Conservation (phyloP, 805 yeast species). For the Ogataea glucozyma region DNA sequence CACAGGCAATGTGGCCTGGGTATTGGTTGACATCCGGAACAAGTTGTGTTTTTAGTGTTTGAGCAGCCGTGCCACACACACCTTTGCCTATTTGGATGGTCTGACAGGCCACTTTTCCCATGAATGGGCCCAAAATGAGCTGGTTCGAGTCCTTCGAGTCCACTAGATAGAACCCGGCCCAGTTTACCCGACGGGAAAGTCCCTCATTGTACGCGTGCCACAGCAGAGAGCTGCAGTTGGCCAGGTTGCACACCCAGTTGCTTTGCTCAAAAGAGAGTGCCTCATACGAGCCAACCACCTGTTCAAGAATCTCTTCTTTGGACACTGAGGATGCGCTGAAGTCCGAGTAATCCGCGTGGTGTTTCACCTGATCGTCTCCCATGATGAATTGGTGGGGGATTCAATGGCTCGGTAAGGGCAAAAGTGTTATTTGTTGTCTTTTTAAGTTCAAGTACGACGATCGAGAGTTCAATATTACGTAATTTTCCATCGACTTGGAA, state of each 20-base stretch:
- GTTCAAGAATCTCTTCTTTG: slow-evolving; percentile 58
- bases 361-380: slow-evolving; percentile 23
- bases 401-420: no score
- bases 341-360: slow-evolving; percentile 76
- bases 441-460: not conserved
- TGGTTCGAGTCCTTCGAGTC: slow-evolving; percentile 41
- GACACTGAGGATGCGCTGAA: slow-evolving; percentile 38
- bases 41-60: slow-evolving; percentile 57
- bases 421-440: no score
- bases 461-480: slow-evolving; percentile 1
- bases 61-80: slow-evolving; percentile 89
- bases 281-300: slow-evolving; percentile 58
- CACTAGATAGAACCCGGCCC: slow-evolving; percentile 89
- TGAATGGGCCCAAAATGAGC: slow-evolving; percentile 86
- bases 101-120: slow-evolving; percentile 97
- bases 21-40: slow-evolving; percentile 75
- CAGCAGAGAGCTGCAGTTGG: slow-evolving; percentile 81
- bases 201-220: slow-evolving; percentile 82
- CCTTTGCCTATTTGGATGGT: slow-evolving; percentile 75
- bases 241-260: slow-evolving; percentile 87
- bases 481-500: no score
- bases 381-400: not conserved
- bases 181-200: slow-evolving; percentile 59
- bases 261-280: slow-evolving; percentile 62
- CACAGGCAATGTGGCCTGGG: slow-evolving; percentile 97